These are phyloP conservation scores for Cyclostephanos invisitatus DNA, from an alignment of 108 stramenopile species.

Conservation along the genomic window DNA sequence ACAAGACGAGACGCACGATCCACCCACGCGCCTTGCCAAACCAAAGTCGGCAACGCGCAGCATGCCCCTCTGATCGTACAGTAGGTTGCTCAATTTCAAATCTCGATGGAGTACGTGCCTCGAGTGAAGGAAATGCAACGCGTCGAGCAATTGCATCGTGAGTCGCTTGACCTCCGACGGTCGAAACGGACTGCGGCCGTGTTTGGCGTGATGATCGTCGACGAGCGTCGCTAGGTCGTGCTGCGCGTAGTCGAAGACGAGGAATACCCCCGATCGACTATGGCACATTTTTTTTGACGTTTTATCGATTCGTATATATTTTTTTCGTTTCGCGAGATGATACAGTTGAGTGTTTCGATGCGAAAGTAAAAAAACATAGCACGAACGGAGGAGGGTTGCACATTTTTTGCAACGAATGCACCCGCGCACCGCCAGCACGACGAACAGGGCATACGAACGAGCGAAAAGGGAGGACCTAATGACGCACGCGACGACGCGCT, in stretches of 20 bases:
- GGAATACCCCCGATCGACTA: constrained; percentile 62
- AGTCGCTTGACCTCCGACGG: constrained; percentile 69
- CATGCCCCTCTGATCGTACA: constrained; percentile 58
- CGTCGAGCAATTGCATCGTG: constrained; percentile 59
- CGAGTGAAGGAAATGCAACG: constrained; percentile 67
- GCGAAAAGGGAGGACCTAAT: no score
- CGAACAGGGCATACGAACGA: no score
- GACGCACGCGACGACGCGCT: no score
- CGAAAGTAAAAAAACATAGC: no score
- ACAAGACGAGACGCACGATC: constrained; percentile 1
- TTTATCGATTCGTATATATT: no score
- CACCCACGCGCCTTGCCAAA: constrained; percentile 65
- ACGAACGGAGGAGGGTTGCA: no score
- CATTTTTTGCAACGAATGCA: no score
- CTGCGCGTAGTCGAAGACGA: constrained; percentile 83
- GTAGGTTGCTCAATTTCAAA: constrained; percentile 78
- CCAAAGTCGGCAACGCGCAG: constrained; percentile 90
- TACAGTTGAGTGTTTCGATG: no score
- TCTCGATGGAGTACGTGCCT: constrained; percentile 78
- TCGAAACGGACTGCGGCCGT: constrained; percentile 56
- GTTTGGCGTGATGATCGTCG: constrained; percentile 52
- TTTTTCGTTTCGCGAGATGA: no score
- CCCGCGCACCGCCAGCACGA: no score
- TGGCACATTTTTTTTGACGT: not conserved
- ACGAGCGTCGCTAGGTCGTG: constrained; percentile 74